These are phyloP conservation scores for Puya raimondii DNA, from an alignment of 176 grass and related monocot species.

Conservation along the genomic window DNA sequence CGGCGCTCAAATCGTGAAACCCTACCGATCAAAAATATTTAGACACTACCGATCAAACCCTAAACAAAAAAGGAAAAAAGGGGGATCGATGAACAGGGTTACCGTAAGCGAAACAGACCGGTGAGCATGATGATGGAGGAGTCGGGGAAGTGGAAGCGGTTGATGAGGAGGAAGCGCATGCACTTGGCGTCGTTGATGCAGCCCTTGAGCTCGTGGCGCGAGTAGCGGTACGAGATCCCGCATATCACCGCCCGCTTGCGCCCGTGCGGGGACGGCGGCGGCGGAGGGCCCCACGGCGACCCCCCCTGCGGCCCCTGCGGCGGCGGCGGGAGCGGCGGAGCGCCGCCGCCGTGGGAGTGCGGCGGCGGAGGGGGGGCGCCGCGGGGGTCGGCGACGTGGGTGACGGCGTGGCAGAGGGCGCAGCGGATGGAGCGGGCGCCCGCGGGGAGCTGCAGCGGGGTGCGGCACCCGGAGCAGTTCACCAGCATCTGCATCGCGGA, in stretches of 20 bases:
- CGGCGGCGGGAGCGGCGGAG: not conserved
- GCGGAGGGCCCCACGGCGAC: conserved; percentile 26
- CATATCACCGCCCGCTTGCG: conserved; percentile 80
- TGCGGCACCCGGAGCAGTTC: conserved; percentile 80
- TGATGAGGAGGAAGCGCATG: conserved; percentile 83
- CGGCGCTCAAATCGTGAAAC: no score
- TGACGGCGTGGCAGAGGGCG: conserved; percentile 68
- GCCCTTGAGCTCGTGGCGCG: conserved; percentile 91
- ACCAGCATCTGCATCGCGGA: conserved; percentile 59
- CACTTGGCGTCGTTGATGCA: conserved; percentile 99
- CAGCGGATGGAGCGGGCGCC: conserved; percentile 82
- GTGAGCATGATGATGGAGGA: conserved; percentile 93
- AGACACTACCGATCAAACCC: not conserved
- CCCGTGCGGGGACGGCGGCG: conserved; percentile 69
- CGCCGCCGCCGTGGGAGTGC: not conserved
- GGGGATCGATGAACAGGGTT: not conserved
- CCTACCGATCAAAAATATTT: not conserved
- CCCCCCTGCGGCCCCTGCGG: conserved; percentile 13
- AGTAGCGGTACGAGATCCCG: conserved; percentile 87
- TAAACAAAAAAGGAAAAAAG: not conserved
- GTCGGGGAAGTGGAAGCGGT: conserved; percentile 84
- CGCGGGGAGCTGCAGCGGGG: conserved; percentile 64
- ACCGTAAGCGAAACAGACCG: conserved; percentile 22
- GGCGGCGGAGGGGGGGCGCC: not conserved
- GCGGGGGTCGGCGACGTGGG: conserved; percentile 43